Conservation (phyloP, 257 asterid genomes). For the Echites panduratus region DNA sequence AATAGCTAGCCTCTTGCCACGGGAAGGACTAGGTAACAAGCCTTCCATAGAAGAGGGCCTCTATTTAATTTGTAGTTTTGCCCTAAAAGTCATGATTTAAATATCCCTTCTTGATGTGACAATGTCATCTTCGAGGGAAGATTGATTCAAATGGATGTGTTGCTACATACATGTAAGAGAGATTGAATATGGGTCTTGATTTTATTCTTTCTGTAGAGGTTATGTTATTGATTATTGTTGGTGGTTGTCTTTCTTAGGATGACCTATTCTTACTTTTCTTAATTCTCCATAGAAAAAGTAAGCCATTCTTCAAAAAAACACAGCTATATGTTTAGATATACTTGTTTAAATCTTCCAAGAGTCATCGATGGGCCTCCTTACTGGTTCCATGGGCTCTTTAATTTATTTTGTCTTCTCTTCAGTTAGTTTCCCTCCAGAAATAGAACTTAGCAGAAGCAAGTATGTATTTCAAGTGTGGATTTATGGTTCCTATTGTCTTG, state of each 20-base stretch:
- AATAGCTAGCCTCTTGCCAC: neutral
- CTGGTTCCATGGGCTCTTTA: neutral
- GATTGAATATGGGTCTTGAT: slow-evolving; percentile 78
- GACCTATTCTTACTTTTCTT: too few species aligned
- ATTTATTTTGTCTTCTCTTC: neutral
- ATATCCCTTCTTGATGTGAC: slow-evolving; percentile 17
- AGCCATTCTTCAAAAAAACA: neutral
- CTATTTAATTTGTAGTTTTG: neutral
- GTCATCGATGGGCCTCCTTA: neutral
- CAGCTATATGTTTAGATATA: neutral
- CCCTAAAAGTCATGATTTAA: neutral
- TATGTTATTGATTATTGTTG: neutral
- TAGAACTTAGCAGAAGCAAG: neutral
- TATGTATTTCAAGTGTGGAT: neutral
- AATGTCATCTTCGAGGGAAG: slow-evolving; percentile 93
- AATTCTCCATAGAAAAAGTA: neutral
- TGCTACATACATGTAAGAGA: slow-evolving; percentile 72
- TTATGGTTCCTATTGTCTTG: neutral
- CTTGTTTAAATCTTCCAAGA: neutral
- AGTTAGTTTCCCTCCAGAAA: neutral
- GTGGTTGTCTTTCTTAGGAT: too few species aligned
- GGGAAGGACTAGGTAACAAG: too few species aligned
- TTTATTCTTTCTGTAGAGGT: slow-evolving; percentile 95
- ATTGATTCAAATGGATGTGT: slow-evolving; percentile 78
- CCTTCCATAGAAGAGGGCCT: neutral